Conservation (phyloP, 2,329 filamentous ascomycete species). For the Ceratocystis harringtonii region DNA sequence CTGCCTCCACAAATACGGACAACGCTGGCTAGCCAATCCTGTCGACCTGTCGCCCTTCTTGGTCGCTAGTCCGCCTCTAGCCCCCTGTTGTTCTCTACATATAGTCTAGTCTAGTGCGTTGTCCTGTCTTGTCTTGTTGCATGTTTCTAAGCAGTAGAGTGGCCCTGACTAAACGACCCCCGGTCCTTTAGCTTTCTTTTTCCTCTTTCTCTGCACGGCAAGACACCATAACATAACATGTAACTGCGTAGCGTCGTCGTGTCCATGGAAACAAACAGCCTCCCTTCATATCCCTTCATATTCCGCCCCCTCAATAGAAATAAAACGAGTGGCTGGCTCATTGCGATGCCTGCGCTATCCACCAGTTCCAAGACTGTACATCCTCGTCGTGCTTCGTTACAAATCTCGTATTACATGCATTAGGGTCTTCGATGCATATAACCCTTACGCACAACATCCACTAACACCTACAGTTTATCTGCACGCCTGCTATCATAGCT, state of each 20-base stretch:
- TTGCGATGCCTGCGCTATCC: neutral
- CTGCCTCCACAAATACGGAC: too few relatives aligned
- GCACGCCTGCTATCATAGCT: neutral
- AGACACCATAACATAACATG: neutral
- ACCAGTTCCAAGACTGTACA: neutral
- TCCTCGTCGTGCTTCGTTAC: neutral
- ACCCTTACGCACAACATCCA: neutral
- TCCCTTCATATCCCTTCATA: neutral
- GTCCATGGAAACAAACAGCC: neutral
- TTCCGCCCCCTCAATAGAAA: neutral
- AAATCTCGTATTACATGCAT: slow-evolving; percentile 3
- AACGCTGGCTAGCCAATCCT: neutral
- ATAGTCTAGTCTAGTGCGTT: neutral
- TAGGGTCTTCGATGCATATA: neutral
- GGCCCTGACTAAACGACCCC: neutral
- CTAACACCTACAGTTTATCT: neutral
- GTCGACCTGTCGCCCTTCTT: neutral
- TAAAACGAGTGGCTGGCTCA: neutral
- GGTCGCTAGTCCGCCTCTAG: neutral
- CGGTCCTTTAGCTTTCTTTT: too few relatives aligned
- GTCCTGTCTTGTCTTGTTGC: neutral
- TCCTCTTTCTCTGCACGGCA: too few relatives aligned
- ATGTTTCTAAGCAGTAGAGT: neutral
- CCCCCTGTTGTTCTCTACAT: neutral
- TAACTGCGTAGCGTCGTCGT: neutral